Conservation (phyloP, 257 asterid species). For the Echium plantagineum region DNA sequence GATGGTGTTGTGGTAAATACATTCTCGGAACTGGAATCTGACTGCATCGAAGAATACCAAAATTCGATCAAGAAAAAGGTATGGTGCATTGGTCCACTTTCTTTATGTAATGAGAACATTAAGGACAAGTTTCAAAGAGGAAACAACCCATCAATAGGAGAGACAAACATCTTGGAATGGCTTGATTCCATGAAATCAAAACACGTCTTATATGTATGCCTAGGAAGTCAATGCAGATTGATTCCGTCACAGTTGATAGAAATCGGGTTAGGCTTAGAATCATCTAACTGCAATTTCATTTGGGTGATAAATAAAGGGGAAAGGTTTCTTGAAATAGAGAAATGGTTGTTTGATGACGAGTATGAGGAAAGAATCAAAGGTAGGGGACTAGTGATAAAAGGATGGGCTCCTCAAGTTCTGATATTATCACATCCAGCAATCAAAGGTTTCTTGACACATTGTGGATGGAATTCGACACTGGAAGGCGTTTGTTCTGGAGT, state of each 20-base stretch:
- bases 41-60: constrained; percentile 38
- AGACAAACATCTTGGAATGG: constrained; percentile 31
- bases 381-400: constrained; percentile 36
- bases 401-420: constrained; percentile 45
- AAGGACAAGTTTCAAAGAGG: constrained; percentile 65
- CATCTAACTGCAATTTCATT: constrained; percentile 38
- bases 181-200: constrained; percentile 33
- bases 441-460: constrained; percentile 15
- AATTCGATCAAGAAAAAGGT: constrained; percentile 45
- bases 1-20: constrained; percentile 64
- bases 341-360: constrained; percentile 25
- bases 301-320: constrained; percentile 47
- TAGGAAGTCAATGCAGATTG: constrained; percentile 65
- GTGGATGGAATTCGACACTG: constrained; percentile 13
- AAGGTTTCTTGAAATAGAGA: constrained; percentile 16
- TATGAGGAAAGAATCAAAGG: constrained; percentile 32
- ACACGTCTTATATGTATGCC: constrained; percentile 51
- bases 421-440: constrained; percentile 14
- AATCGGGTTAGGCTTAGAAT: constrained; percentile 56
- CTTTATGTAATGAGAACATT: constrained; percentile 33
- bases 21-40: constrained; percentile 43
- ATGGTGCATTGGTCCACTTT: constrained; percentile 77
- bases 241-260: constrained; percentile 42
- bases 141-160: constrained; percentile 39
- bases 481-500: constrained; percentile 18